A percentile compares a stretch with the other conserved stretches of the same genome.
phyloP scores from a whole-genome alignment of 306 rosid genomes.

The Rosa rugosa region DNA sequence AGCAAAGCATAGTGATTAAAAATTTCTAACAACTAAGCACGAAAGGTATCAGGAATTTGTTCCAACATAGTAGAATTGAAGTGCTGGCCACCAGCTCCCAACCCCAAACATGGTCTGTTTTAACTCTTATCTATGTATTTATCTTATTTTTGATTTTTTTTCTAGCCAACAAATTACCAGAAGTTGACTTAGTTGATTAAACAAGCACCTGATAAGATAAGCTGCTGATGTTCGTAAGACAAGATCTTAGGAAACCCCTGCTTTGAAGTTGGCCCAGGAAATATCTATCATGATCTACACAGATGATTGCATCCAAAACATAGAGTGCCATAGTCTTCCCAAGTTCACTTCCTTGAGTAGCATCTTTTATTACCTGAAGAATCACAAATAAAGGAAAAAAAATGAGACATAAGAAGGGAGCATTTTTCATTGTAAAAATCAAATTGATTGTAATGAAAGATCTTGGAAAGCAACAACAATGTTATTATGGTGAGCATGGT shows the following conservation, averaged over 20 bases:
- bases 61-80: background rate
- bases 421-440: background rate
- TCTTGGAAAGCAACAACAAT: background rate
- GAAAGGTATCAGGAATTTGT: background rate
- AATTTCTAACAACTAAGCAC: background rate
- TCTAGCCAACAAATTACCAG: background rate
- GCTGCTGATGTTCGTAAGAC: constrained; percentile 74
- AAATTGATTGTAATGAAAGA: background rate
- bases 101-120: background rate
- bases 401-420: constrained; percentile 3
- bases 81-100: background rate
- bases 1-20: background rate
- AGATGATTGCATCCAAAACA: constrained; percentile 83
- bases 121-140: background rate
- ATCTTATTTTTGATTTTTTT: background rate
- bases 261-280: constrained; percentile 89
- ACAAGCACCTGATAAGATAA: constrained; percentile 70
- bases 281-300: constrained; percentile 81
- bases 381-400: constrained; percentile 29
- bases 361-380: constrained; percentile 84
- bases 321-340: constrained; percentile 87
- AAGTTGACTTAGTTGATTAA: constrained; percentile 13
- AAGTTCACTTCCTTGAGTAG: constrained; percentile 88
- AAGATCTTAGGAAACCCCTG: constrained; percentile 87
- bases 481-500: background rate